phyloP scores from a whole-genome alignment of 164 flowering plant genomes.

The Tinospora cordifolia region DNA sequence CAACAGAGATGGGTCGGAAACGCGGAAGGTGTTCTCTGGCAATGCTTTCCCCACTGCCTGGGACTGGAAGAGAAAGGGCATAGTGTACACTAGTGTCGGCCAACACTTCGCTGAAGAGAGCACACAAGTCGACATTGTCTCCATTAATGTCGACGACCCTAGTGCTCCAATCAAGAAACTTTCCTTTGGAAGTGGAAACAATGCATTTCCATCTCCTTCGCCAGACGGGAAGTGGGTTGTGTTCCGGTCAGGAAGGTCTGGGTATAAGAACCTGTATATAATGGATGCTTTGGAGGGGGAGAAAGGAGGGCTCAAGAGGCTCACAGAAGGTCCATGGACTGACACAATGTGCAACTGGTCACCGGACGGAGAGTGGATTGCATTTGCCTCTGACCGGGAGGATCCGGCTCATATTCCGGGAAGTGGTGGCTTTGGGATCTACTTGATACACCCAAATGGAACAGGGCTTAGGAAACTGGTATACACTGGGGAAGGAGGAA shows the following conservation, averaged over 20 bases:
- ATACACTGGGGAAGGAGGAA: constrained; percentile 55
- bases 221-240: constrained; percentile 83
- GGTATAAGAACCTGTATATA: constrained; percentile 73
- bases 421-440: constrained; percentile 53
- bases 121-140: constrained; percentile 55
- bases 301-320: constrained; percentile 35
- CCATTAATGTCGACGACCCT: constrained; percentile 24
- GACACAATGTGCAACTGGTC: constrained; percentile 96
- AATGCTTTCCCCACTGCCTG: constrained; percentile 67
- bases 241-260: constrained; percentile 77
- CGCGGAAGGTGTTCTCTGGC: constrained; percentile 30
- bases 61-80: constrained; percentile 64
- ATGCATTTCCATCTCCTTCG: constrained; percentile 86
- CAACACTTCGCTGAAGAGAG: constrained; percentile 55
- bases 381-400: constrained; percentile 68
- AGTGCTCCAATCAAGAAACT: constrained; percentile 27
- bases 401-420: constrained; percentile 68
- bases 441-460: constrained; percentile 66
- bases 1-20: constrained; percentile 62
- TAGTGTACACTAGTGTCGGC: constrained; percentile 65
- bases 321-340: constrained; percentile 84
- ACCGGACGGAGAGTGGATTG: constrained; percentile 87
- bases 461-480: constrained; percentile 60
- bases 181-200: constrained; percentile 58
- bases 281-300: constrained; percentile 83